Evolutionary conservation across 352 stramenopile species (phyloP), one percentile per base, ranked within the genome.

Genomic region (Phytophthora europaea): DNA sequence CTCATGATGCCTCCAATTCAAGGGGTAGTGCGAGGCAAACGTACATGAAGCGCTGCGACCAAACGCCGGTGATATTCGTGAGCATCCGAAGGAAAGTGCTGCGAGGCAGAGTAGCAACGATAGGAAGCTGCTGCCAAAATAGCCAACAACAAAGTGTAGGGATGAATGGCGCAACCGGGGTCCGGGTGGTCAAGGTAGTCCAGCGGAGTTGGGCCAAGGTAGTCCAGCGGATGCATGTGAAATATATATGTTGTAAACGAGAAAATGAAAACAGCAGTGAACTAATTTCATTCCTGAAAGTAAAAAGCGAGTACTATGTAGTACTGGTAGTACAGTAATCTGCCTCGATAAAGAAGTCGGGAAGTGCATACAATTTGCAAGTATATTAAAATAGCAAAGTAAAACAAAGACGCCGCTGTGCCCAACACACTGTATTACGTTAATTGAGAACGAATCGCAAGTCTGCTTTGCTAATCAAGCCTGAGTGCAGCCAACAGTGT

Each of bases 21-120:
- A 80, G 36, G 60, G 73, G 62, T 74, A 77, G 48, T 63, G 73
- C 28, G 59, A 80, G 73, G 73, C 68, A 64, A 76, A 73, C 47
- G 63, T 68, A 26, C 34, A 67, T 58, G 65, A 73, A 63, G 68
- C 31, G 22, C 16, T 76, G 56, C 69, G 34, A 61, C 22, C 23
- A 61, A n/a, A 45, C 40, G 58, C 52, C 43, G 62, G 60, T 54
- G 38, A 69, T 33, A 72, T 61, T 67, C 58, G 68, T 48, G 47
- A 77, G 63, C 54, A 80, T 67, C 64, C 53, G 51, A 77, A 43
- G 60, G 69, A 56, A 73, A 66, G 55, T 65, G 63, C 53, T 67
- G 63, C 68, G 63, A 67, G 57, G 60, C 64, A 69, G 10, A 73
- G 63, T 40, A 77, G 68, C 68, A 74, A 71, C 73, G 73, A 53